Percentiles rank a stretch among this genome's conserved stretches.
phyloP scores from a whole-genome alignment of 257 asterid species.

The Rubia yunnanensis region DNA sequence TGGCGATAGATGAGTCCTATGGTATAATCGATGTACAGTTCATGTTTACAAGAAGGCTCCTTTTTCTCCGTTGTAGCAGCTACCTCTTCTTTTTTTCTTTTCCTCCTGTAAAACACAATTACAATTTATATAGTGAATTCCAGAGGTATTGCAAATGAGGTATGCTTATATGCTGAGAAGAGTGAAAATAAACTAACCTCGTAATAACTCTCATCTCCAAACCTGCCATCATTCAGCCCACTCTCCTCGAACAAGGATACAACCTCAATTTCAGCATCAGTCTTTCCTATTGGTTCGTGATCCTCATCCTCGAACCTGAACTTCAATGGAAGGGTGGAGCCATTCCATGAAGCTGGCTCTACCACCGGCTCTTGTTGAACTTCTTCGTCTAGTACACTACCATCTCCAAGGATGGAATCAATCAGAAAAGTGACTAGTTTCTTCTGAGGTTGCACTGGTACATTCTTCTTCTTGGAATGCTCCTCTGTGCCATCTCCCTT shows the following conservation, averaged over 20 bases:
- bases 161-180: background rate
- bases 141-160: background rate
- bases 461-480: background rate
- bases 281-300: slow-evolving; percentile 23
- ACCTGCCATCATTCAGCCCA: background rate
- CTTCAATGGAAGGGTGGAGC: slow-evolving; percentile 22
- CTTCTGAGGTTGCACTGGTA: background rate
- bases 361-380: background rate
- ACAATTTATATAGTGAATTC: too few species aligned
- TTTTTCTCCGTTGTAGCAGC: background rate
- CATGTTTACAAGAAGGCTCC: background rate
- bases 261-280: slow-evolving; percentile 25
- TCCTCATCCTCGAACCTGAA: slow-evolving; percentile 42
- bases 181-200: background rate
- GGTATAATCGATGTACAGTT: background rate
- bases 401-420: background rate
- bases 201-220: background rate
- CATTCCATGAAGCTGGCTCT: slow-evolving; percentile 5
- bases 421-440: background rate
- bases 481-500: background rate
- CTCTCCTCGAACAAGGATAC: slow-evolving; percentile 28
- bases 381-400: background rate
- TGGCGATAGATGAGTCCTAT: background rate
- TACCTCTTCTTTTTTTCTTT: background rate
- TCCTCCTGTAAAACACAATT: background rate